A percentile compares a stretch with the other conserved stretches of the same genome.
phyloP scores from a whole-genome alignment of 352 stramenopile genomes.

The Phytophthora sansomeana region DNA sequence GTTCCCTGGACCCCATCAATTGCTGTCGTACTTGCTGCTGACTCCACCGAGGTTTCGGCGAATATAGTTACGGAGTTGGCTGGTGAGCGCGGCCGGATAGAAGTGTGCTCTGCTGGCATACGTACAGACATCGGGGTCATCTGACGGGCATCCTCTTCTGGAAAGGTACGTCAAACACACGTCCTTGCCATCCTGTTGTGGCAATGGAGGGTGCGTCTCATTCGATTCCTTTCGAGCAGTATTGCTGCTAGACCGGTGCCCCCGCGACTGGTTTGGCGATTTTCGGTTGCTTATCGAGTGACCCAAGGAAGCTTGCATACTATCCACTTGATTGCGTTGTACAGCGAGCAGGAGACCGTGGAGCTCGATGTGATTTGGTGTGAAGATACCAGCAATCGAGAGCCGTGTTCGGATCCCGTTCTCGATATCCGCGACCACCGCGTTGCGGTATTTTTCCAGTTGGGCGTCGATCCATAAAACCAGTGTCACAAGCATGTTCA shows the following conservation, averaged over 20 bases:
- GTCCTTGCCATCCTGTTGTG: neutral
- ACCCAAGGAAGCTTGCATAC: too few relatives aligned
- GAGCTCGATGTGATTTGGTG: neutral
- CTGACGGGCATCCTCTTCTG: neutral
- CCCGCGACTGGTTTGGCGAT: too few relatives aligned
- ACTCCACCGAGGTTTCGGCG: neutral
- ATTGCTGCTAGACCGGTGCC: too few relatives aligned
- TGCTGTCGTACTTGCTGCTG: neutral
- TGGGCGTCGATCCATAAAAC: neutral
- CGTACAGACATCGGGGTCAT: neutral
- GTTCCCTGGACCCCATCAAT: neutral
- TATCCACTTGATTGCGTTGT: neutral
- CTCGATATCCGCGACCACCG: too few relatives aligned
- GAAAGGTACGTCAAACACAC: neutral
- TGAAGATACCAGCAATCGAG: neutral
- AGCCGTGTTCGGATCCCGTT: too few relatives aligned
- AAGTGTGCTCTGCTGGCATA: neutral
- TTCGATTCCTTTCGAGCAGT: neutral
- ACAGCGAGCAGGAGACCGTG: neutral
- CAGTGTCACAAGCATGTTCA: neutral
- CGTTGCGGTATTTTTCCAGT: neutral
- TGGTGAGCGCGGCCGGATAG: neutral
- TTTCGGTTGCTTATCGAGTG: too few relatives aligned
- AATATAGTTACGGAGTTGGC: neutral
- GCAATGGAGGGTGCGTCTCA: neutral